Percentiles rank a stretch among this genome's conserved stretches.
Conservation (phyloP, 192 early-diverging fungal species). For the Coemansia sp. region DNA sequence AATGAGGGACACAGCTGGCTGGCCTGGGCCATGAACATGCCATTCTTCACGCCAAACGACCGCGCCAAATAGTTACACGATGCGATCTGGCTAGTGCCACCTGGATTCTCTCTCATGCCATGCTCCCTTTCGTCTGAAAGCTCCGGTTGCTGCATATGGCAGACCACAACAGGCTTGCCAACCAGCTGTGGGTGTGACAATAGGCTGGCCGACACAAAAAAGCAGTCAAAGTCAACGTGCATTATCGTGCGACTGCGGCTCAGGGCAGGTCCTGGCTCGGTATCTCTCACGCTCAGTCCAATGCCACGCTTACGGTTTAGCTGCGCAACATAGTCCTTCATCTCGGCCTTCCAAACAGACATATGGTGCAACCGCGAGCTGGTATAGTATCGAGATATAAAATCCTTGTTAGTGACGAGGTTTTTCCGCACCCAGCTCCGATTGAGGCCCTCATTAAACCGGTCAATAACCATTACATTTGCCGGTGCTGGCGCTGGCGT, state of each 20-base stretch:
- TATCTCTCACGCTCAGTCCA: background rate
- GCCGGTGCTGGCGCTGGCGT: background rate
- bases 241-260: constrained; percentile 51
- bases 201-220: constrained; percentile 84
- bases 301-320: constrained; percentile 11
- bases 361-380: constrained; percentile 76
- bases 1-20: constrained; percentile 64
- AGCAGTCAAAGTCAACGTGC: constrained; percentile 94
- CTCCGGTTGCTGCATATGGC: constrained; percentile 54
- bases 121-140: background rate
- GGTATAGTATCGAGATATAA: constrained; percentile 63
- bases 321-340: constrained; percentile 59
- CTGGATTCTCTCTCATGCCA: background rate
- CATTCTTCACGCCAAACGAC: constrained; percentile 70
- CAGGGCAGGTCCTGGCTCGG: background rate
- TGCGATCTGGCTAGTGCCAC: constrained; percentile 63
- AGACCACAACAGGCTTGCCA: constrained; percentile 68
- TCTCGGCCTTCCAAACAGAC: constrained; percentile 77
- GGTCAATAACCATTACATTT: constrained; percentile 18
- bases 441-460: constrained; percentile 38
- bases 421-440: constrained; percentile 45
- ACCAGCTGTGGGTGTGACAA: constrained; percentile 64
- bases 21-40: constrained; percentile 73
- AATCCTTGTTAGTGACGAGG: constrained; percentile 48
- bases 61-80: constrained; percentile 89